Base-by-base conservation (phyloP, 306 rosid species). In the Styphnolobium japonicum region DNA sequence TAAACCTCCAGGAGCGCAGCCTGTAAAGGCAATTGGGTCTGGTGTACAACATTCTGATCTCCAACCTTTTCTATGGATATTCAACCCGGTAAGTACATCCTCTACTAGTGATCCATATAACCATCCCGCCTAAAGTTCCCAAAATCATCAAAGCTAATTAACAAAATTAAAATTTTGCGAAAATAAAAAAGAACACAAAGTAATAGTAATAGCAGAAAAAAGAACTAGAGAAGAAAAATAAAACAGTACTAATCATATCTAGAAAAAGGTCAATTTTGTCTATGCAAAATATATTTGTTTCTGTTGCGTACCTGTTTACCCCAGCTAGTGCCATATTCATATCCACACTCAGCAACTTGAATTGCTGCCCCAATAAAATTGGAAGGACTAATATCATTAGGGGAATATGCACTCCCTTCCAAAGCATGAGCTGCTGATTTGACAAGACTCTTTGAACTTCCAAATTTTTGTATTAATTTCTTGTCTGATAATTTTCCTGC, bases 11-110 rank as follows among this genome's bases (percentile, higher is more conserved):
- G 97, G 97, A 4, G 89, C 88, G 40, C 88, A 83, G 0, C 98
- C 98, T 0, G 70, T 46, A 74, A 94, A 92, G 3, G 88, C 91
- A 0, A 60, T 82, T 25, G 87, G 91, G 46, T 84, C 80, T 0
- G 94, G 89, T 0, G 73, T 53, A 6, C 80, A 80, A 9, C 58
- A 0, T 7, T 77, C 87, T 1, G 98, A 90, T 75, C 81, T 88
- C 98, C 96, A 92, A 15, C 97, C 96, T 73, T 14, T 94, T 23
- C 45, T 78, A 0, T 89, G 94, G 25, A 88, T 86, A 15, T 34
- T 65, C 33, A 90, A 56, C 21, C 98, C 89, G 0, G 96, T 94
- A 0, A 86, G 84, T 1, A 84, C 6, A 73, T 94, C 97, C 57
- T 94, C 96, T 11, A 86, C 4, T 49, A 63, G 45, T 3, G 94